phyloP scores from a whole-genome alignment of 345 rosid genomes.

The Eucalyptus globulus region DNA sequence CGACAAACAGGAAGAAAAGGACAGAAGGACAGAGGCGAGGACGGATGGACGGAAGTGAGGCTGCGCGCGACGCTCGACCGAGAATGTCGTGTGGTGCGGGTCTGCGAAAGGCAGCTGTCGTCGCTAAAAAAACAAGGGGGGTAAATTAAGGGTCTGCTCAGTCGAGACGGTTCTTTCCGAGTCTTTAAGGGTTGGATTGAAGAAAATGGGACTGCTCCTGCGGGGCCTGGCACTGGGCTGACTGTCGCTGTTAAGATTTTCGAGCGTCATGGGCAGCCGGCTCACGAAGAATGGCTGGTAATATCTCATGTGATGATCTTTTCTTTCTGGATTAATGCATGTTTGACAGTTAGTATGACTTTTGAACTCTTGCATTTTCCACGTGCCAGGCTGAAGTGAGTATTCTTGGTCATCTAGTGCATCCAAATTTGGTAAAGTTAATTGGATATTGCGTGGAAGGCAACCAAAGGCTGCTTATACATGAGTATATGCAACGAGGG shows the following conservation, averaged over 20 bases:
- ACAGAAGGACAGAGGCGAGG: too few species aligned
- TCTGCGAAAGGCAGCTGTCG: too few species aligned
- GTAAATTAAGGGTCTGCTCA: too few species aligned
- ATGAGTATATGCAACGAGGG: background rate
- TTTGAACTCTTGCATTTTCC: background rate
- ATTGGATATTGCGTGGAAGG: background rate
- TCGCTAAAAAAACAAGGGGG: too few species aligned
- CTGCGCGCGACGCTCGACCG: too few species aligned
- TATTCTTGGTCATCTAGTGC: background rate
- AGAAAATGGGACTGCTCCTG: background rate
- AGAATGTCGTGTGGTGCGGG: too few species aligned
- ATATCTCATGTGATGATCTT: background rate
- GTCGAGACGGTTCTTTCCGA: rapidly evolving
- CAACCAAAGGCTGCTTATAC: background rate
- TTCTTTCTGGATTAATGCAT: background rate
- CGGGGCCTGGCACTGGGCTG: background rate
- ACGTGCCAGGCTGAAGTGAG: background rate
- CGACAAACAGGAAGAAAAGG: too few species aligned
- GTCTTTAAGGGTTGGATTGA: background rate
- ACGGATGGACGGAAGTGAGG: too few species aligned
- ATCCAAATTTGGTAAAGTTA: background rate
- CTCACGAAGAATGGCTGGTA: background rate
- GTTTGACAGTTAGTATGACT: background rate
- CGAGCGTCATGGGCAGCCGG: background rate
- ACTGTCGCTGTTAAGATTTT: background rate